Percentiles rank a stretch among this genome's conserved stretches.
These are phyloP conservation scores for Plasmodium yoelii DNA, from an alignment of 169 alveolate genomes.

Conservation along the genomic window DNA sequence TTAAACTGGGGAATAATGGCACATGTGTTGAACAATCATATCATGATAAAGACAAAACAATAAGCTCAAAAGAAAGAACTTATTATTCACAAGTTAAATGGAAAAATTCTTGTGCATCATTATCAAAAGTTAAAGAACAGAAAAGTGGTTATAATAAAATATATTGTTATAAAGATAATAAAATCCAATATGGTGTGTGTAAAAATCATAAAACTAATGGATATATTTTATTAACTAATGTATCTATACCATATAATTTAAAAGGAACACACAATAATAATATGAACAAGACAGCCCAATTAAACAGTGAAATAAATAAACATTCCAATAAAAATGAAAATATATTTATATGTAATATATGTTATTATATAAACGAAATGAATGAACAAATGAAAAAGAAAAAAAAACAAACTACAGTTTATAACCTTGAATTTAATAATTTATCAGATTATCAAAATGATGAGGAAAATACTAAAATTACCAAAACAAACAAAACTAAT, in stretches of 20 bases:
- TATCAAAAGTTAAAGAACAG: slow-evolving; percentile 17
- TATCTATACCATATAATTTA: slow-evolving; percentile 4
- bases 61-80: slow-evolving; percentile 1
- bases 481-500: not conserved
- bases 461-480: not conserved
- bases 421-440: slow-evolving; percentile 56
- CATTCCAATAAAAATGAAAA: not conserved
- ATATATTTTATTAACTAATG: slow-evolving; percentile 7
- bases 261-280: not conserved
- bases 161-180: slow-evolving; percentile 15
- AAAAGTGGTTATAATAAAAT: slow-evolving; percentile 21
- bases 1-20: slow-evolving; percentile 4
- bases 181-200: slow-evolving; percentile 10
- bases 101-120: slow-evolving; percentile 11
- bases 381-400: slow-evolving; percentile 24
- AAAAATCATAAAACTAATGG: slow-evolving; percentile 27
- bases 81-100: slow-evolving; percentile 17
- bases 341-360: slow-evolving; percentile 35
- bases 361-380: slow-evolving; percentile 30
- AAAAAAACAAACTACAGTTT: slow-evolving; percentile 60
- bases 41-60: not conserved
- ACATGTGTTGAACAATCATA: slow-evolving; percentile 5
- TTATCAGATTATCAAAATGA: slow-evolving; percentile 7
- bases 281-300: not conserved
- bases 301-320: not conserved